Percentiles rank a stretch among this genome's conserved stretches.
Evolutionary conservation across 2,329 filamentous ascomycete species (phyloP).

Genomic region (Verticillium alfalfae): DNA sequence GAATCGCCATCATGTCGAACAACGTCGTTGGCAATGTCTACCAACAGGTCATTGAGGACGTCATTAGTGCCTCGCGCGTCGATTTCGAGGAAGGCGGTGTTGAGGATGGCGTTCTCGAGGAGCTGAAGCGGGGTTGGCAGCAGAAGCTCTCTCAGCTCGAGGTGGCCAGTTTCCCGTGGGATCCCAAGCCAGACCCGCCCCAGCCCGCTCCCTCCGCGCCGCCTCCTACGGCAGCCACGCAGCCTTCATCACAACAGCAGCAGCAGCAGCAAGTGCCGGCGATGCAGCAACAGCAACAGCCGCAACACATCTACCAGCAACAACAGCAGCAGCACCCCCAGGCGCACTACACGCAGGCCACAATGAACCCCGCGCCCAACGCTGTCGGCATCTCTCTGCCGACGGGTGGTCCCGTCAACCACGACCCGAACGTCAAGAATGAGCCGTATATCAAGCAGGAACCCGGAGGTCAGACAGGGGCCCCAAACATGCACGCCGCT

Average conservation of each 20-base stretch:
- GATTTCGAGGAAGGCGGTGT: constrained; percentile 97
- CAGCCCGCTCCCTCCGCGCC: constrained; percentile 26
- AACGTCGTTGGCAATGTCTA: constrained; percentile 70
- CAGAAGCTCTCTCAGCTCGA: constrained; percentile 78
- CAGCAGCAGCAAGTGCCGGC: background rate
- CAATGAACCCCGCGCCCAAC: constrained; percentile 26
- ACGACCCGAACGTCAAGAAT: constrained; percentile 31
- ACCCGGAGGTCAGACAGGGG: constrained; percentile 23
- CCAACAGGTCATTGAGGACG: constrained; percentile 70
- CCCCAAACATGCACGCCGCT: constrained; percentile 17
- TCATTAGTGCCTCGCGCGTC: constrained; percentile 85
- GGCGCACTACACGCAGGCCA: constrained; percentile 24
- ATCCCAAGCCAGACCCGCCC: constrained; percentile 69
- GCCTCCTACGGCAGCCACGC: constrained; percentile 19
- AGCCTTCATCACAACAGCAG: constrained; percentile 6
- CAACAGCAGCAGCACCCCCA: constrained; percentile 3
- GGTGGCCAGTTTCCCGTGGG: constrained; percentile 91
- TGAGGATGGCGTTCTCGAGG: constrained; percentile 78
- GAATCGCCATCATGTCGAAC: constrained; percentile 48
- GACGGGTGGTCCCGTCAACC: constrained; percentile 26
- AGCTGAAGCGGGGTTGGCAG: constrained; percentile 88
- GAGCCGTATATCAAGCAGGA: constrained; percentile 45
- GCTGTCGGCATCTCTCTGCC: constrained; percentile 19
- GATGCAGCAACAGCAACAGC: constrained; percentile 6
- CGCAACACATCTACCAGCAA: constrained; percentile 13